Percentiles rank a stretch among this genome's conserved stretches.
These are phyloP conservation scores for Collariella sp. DNA, from an alignment of 495 filamentous ascomycete genomes.

Conservation along the genomic window DNA sequence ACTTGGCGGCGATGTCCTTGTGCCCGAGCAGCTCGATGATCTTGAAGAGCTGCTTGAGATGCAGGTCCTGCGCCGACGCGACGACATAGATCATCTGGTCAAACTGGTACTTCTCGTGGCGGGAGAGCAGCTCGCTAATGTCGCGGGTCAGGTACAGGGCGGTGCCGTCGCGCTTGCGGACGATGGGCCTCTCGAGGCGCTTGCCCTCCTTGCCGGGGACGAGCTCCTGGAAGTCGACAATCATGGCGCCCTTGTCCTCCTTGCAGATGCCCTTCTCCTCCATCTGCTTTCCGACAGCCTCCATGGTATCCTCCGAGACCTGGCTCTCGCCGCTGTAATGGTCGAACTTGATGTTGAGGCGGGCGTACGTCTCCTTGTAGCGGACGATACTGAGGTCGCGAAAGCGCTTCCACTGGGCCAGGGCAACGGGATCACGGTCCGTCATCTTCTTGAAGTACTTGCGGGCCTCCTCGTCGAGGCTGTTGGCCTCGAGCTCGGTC, in stretches of 20 bases:
- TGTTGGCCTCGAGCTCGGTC: conserved; percentile 39
- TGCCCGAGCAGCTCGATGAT: conserved; percentile 53
- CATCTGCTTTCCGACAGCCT: conserved; percentile 53
- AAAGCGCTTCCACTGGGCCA: conserved; percentile 80
- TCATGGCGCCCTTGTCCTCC: conserved; percentile 77
- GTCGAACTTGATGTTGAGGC: conserved; percentile 78
- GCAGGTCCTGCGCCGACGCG: conserved; percentile 51
- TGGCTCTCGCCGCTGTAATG: conserved; percentile 94
- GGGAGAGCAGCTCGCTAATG: conserved; percentile 52
- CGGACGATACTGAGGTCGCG: conserved; percentile 79
- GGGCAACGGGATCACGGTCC: conserved; percentile 63
- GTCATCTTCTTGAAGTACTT: conserved; percentile 92
- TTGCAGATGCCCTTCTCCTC: conserved; percentile 64
- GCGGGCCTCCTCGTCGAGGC: conserved; percentile 54
- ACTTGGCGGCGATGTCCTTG: conserved; percentile 47
- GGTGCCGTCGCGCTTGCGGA: conserved; percentile 54
- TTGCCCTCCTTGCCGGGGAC: conserved; percentile 50
- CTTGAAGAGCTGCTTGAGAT: conserved; percentile 57
- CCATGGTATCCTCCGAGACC: conserved; percentile 76
- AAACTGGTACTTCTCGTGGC: conserved; percentile 54
- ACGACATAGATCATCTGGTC: conserved; percentile 66
- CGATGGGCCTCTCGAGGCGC: conserved; percentile 46
- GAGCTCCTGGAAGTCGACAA: conserved; percentile 80
- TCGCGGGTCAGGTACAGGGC: conserved; percentile 59
- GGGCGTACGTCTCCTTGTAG: conserved; percentile 52